These are phyloP conservation scores for Sporothrix euskadiensis DNA, from an alignment of 2,329 filamentous ascomycete genomes.

Conservation along the genomic window DNA sequence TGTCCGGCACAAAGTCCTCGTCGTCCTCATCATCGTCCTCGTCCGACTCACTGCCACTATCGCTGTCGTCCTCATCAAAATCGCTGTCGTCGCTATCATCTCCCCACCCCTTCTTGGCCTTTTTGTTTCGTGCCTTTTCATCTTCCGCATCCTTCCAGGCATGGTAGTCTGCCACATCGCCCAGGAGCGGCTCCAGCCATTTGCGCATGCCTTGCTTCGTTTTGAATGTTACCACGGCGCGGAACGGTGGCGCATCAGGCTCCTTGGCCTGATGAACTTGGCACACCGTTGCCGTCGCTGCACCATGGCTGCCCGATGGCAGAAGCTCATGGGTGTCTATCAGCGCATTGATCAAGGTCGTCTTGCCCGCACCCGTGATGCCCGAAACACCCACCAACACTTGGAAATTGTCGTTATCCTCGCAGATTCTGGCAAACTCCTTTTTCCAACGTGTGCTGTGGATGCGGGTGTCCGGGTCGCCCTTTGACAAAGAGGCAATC, in stretches of 20 bases:
- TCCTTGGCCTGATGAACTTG: constrained; percentile 17
- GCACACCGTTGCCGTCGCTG: constrained; percentile 25
- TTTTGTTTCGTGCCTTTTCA: not conserved
- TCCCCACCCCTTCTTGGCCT: not conserved
- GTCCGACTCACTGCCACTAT: not conserved
- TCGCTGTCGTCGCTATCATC: not conserved
- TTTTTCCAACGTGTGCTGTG: not conserved
- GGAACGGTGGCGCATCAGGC: not conserved
- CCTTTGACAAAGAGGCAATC: not conserved
- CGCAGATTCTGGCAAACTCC: constrained; percentile 8
- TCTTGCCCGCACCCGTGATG: constrained; percentile 27
- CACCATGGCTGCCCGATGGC: constrained; percentile 27
- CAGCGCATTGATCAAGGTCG: constrained; percentile 28
- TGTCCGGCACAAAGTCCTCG: not conserved
- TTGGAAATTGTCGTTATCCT: not conserved
- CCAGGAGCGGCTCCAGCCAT: constrained; percentile 23
- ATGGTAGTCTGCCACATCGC: constrained; percentile 6
- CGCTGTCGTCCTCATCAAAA: not conserved
- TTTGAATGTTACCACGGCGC: constrained; percentile 16
- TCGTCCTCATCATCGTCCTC: not conserved
- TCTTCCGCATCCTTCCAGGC: not conserved
- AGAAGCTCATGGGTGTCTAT: constrained; percentile 25
- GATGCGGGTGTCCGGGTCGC: not conserved
- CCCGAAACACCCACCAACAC: constrained; percentile 28
- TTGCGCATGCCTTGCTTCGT: not conserved